A percentile compares a stretch with the other conserved stretches of the same genome.
These are phyloP conservation scores for Panaeolus papilionaceus DNA, from an alignment of 768 basidiomycete genomes.

Conservation along the genomic window DNA sequence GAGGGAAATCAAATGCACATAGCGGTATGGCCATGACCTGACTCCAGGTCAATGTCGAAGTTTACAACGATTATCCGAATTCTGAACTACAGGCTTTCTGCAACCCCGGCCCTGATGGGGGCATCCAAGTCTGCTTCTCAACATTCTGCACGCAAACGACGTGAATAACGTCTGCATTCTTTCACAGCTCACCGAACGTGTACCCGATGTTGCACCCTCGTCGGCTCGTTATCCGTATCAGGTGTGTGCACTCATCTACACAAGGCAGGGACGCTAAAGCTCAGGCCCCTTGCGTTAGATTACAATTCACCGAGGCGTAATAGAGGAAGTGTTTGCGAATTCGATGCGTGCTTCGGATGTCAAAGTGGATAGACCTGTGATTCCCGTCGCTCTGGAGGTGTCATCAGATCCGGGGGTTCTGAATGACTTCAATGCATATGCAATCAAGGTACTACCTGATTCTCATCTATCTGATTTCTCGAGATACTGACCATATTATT, in stretches of 20 bases:
- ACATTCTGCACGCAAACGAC: constrained; percentile 3
- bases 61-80: neutral
- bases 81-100: constrained; percentile 71
- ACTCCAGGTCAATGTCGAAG: neutral
- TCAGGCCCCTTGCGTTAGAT: constrained; percentile 40
- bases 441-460: neutral
- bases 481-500: neutral
- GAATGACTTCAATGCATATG: neutral
- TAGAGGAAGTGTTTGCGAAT: constrained; percentile 63
- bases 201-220: constrained; percentile 64
- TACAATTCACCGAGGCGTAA: constrained; percentile 68
- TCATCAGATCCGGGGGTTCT: constrained; percentile 47
- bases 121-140: constrained; percentile 57
- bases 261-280: neutral
- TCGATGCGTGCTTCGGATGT: constrained; percentile 55
- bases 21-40: constrained; percentile 49
- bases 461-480: neutral
- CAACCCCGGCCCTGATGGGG: constrained; percentile 64
- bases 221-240: constrained; percentile 77
- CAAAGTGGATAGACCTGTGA: constrained; percentile 55
- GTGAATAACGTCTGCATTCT: neutral
- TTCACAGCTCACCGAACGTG: constrained; percentile 65
- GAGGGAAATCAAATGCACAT: constrained; percentile 75
- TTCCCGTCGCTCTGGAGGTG: constrained; percentile 55
- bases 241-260: constrained; percentile 36